Evolutionary conservation across 1,284 basidiomycete genomes (phyloP).

Genomic region (Rhodotorula glutinis): DNA sequence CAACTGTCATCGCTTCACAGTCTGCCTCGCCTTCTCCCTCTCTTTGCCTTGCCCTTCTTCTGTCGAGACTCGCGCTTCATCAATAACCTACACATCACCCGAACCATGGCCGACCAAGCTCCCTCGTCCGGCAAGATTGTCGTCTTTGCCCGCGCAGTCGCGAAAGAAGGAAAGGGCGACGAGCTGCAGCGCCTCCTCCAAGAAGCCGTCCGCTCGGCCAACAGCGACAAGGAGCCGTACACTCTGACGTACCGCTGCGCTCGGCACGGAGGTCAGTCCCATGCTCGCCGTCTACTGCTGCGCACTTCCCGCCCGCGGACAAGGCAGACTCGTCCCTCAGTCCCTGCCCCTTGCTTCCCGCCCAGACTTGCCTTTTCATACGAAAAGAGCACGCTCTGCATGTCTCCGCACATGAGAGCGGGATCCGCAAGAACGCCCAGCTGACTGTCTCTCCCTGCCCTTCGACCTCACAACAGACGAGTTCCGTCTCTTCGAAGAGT

Average conservation of each 20-base stretch:
- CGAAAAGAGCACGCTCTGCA: too few relatives aligned
- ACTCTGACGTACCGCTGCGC: slow-evolving; percentile 18
- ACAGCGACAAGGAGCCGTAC: slow-evolving; percentile 31
- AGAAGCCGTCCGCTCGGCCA: slow-evolving; percentile 17
- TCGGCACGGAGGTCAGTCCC: slow-evolving; percentile 10
- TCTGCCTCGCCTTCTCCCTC: too few relatives aligned
- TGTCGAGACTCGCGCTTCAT: too few relatives aligned
- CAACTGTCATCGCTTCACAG: too few relatives aligned
- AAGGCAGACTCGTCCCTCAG: background rate
- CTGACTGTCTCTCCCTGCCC: too few relatives aligned
- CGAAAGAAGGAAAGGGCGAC: slow-evolving; percentile 24
- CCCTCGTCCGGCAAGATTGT: slow-evolving; percentile 15
- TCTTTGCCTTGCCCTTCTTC: too few relatives aligned
- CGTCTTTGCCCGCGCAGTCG: slow-evolving; percentile 22
- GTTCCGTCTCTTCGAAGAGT: slow-evolving; percentile 27
- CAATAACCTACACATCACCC: too few relatives aligned
- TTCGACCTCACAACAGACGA: background rate
- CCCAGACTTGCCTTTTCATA: background rate
- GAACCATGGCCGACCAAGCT: slow-evolving; percentile 11
- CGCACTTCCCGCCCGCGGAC: background rate
- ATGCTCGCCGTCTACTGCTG: too few relatives aligned
- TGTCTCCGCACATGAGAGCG: too few relatives aligned
- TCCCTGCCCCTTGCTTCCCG: background rate
- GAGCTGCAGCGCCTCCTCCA: slow-evolving; percentile 12
- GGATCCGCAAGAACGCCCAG: too few relatives aligned